Conservation (phyloP, 2,329 filamentous ascomycete genomes). For the Phialophora verrucosa region DNA sequence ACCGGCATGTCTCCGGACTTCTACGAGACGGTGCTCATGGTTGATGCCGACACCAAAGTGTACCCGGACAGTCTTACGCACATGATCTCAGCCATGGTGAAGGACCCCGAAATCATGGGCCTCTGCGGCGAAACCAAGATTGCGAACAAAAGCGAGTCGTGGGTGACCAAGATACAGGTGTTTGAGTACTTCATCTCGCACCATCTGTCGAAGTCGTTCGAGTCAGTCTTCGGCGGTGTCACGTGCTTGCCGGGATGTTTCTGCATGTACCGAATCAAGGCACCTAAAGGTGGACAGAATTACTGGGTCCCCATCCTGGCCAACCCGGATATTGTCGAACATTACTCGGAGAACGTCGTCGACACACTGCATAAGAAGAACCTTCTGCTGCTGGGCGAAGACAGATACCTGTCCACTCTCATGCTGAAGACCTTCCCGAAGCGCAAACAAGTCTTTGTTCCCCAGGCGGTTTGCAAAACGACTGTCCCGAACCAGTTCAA, state of each 20-base stretch:
- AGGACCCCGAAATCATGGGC: constrained; percentile 98
- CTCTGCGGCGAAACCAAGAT: constrained; percentile 99
- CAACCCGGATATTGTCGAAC: constrained; percentile 97
- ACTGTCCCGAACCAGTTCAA: constrained; percentile 92
- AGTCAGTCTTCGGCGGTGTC: constrained; percentile 98
- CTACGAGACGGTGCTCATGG: constrained; percentile 98
- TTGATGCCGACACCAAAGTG: constrained; percentile 98
- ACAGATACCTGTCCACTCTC: constrained; percentile 92
- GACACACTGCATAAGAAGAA: constrained; percentile 99
- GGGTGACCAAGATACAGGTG: constrained; percentile 98
- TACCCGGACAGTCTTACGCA: constrained; percentile 98
- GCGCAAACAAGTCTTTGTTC: constrained; percentile 97
- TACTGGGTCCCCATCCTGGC: constrained; percentile 99
- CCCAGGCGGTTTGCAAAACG: constrained; percentile 98
- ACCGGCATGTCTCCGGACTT: constrained; percentile 98
- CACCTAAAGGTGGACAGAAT: constrained; percentile 96
- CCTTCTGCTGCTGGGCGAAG: constrained; percentile 85
- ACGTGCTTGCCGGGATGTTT: constrained; percentile 98
- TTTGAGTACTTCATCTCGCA: constrained; percentile 98
- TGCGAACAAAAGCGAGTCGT: constrained; percentile 92
- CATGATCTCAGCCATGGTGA: constrained; percentile 99
- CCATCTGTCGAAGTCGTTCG: constrained; percentile 94
- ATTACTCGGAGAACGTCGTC: constrained; percentile 98
- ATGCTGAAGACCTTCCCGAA: constrained; percentile 99
- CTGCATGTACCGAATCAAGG: constrained; percentile 99